Evolutionary conservation across 2,329 filamentous ascomycete genomes (phyloP).

Genomic region (Rhexocercosporidium sp.): DNA sequence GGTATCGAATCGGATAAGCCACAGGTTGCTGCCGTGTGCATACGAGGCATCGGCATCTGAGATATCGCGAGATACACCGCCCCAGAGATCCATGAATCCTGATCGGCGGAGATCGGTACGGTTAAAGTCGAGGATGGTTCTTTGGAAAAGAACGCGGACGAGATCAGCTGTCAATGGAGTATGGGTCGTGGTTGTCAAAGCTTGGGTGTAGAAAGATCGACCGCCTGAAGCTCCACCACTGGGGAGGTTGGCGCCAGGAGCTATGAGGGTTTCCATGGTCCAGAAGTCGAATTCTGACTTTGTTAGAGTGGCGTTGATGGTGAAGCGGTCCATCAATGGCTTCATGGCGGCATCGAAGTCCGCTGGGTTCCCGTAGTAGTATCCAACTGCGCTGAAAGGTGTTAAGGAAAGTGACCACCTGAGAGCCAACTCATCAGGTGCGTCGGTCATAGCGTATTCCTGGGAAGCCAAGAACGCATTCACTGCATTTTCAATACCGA

Average conservation of each 20-base stretch:
- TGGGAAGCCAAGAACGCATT: conserved; percentile 15
- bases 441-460: conserved; percentile 23
- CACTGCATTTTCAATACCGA: not conserved
- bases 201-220: conserved; percentile 22
- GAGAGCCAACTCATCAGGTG: conserved; percentile 25
- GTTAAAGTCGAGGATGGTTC: conserved; percentile 20
- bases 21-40: conserved; percentile 24
- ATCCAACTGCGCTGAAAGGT: conserved; percentile 19
- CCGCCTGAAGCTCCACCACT: conserved; percentile 10
- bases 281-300: conserved; percentile 21
- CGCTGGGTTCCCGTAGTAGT: conserved; percentile 24
- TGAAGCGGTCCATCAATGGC: conserved; percentile 21
- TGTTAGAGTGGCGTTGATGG: conserved; percentile 11
- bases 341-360: conserved; percentile 17
- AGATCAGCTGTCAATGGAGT: conserved; percentile 22
- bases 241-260: conserved; percentile 15
- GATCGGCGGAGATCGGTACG: conserved; percentile 19
- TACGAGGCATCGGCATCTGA: conserved; percentile 16
- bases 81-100: conserved; percentile 26
- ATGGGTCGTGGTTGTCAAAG: conserved; percentile 16
- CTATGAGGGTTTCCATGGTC: conserved; percentile 13
- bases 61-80: conserved; percentile 17
- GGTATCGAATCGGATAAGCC: conserved; percentile 26
- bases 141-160: conserved; percentile 16
- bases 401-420: conserved; percentile 14